Evolutionary conservation across 768 basidiomycete species (phyloP).

Genomic region (Auriscalpium orientale): DNA sequence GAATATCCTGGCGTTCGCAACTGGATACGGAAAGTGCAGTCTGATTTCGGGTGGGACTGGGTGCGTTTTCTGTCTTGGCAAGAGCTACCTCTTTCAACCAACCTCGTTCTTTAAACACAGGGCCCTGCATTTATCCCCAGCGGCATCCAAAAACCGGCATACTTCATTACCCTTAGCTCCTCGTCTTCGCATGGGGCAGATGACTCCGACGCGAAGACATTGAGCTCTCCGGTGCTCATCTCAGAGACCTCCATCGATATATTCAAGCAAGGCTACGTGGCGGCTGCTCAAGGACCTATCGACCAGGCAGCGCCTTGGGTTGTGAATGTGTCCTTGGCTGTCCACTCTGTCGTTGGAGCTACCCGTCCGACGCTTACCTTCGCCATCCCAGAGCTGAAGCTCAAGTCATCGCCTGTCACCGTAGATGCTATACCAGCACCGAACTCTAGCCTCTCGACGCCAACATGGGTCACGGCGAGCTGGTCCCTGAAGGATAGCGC

Average conservation of each 20-base stretch:
- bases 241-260: constrained; percentile 46
- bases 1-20: constrained; percentile 43
- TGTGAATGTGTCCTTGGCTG: constrained; percentile 45
- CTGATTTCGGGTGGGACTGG: constrained; percentile 53
- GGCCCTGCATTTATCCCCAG: constrained; percentile 51
- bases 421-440: too few species aligned
- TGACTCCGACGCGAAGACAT: neutral
- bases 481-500: constrained; percentile 40
- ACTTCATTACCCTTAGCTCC: constrained; percentile 34
- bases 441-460: constrained; percentile 9
- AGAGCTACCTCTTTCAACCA: neutral
- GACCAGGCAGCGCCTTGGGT: constrained; percentile 46
- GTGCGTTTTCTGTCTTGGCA: neutral
- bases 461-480: constrained; percentile 34
- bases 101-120: constrained; percentile 18
- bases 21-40: constrained; percentile 42
- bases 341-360: constrained; percentile 35
- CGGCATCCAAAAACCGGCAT: constrained; percentile 50
- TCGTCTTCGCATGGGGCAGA: neutral
- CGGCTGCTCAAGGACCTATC: constrained; percentile 24
- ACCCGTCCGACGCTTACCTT: constrained; percentile 32
- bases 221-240: constrained; percentile 12
- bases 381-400: constrained; percentile 38
- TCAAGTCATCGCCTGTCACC: constrained; percentile 29
- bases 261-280: constrained; percentile 42